Evolutionary conservation across 129 eudicot genomes (phyloP), one percentile per base, ranked within the genome.

Genomic region (Flaveria bidentis): DNA sequence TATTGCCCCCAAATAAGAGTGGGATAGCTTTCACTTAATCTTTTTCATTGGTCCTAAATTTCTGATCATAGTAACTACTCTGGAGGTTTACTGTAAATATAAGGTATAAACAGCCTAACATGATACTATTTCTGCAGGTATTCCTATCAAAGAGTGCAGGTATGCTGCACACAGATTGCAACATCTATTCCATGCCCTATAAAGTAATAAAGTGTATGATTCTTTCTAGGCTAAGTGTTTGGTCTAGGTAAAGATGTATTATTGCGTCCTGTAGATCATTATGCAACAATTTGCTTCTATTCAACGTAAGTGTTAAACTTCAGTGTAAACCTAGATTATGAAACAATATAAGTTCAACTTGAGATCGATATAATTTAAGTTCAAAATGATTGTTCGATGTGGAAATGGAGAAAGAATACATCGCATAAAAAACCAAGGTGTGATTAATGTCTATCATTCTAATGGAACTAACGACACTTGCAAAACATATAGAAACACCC

Each of bases 151-250:
- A 64, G 39, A 39, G 39, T 16, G 22, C 63, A 63, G 18, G 66
- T 55, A 9, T 17, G 17, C 60, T 69, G 16, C 52, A 72, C 11
- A 20, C 15, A 56, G 68, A 41, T 65, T 51, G 45, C 25, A 66
- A 25, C 74, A 76, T 76, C 67, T 23, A 77, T 67, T 23, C 41
- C 49, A 51, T 67, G 68, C 72, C 65, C 62, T 47, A 76, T 13
- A 17, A 20, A 8, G 39, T 25, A 0, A 60, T 22, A 0, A 62
- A 50, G 66, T 51, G 42, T 52, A 22, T 22, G 3, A n/a, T 53
- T 55, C 51, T 52, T 53, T 76, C 57, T 67, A 76, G 30, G 68
- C 69, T 68, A 77, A 55, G 2, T 53, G 46, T 45, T 62, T 41
- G 14, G 61, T 69, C 9, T 10, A 68, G 60, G 25, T 67, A 36